Conservation (phyloP, 306 rosid genomes). For the Glycine tomentella region DNA sequence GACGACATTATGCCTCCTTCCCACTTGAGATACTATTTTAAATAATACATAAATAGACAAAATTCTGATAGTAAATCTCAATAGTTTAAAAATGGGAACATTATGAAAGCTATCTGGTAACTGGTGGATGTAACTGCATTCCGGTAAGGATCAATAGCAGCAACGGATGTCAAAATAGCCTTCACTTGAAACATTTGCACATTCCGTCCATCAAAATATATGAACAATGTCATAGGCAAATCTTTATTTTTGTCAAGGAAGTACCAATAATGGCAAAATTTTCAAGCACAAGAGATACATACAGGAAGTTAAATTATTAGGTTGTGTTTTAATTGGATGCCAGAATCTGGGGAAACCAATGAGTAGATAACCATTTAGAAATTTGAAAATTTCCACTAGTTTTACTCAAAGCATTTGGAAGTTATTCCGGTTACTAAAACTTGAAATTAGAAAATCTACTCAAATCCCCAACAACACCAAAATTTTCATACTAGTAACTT, state of each 20-base stretch:
- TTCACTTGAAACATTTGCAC: slow-evolving; percentile 39
- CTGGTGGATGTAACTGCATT: slow-evolving; percentile 32
- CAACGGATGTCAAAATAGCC: slow-evolving; percentile 21
- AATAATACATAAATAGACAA: slow-evolving; percentile 34
- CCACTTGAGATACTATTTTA: slow-evolving; percentile 29
- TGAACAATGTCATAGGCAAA: slow-evolving; percentile 95
- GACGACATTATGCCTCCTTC: background rate
- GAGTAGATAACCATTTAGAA: background rate
- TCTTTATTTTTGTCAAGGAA: slow-evolving; percentile 68
- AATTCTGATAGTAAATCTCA: slow-evolving; percentile 5
- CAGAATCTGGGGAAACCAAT: background rate
- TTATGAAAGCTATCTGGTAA: slow-evolving; percentile 37
- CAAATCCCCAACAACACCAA: background rate
- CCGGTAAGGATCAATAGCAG: slow-evolving; percentile 21
- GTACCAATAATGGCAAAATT: slow-evolving; percentile 15
- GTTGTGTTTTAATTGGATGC: background rate
- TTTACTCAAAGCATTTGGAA: background rate
- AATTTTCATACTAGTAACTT: background rate
- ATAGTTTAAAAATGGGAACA: slow-evolving; percentile 17
- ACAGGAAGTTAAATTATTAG: background rate
- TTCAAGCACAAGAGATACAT: slow-evolving; percentile 22
- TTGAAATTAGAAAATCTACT: slow-evolving; percentile 27
- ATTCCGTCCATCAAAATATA: slow-evolving; percentile 68
- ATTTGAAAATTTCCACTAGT: slow-evolving; percentile 1
- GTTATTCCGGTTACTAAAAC: slow-evolving; percentile 15